Conservation (phyloP, 176 grass and related monocot species). For the Bothriochloa decipiens region DNA sequence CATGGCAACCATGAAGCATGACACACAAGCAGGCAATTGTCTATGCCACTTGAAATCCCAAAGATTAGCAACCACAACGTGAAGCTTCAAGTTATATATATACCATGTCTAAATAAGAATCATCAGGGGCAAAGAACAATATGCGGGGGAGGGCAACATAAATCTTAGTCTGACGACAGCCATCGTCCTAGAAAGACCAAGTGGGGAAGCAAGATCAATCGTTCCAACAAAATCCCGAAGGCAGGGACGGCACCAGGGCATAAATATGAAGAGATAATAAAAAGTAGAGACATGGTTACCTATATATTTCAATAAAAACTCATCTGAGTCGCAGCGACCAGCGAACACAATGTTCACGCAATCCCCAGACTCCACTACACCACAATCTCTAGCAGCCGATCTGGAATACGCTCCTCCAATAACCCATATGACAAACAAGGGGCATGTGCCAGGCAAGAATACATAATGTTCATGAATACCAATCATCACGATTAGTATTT, state of each 20-base stretch:
- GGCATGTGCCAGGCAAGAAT: slow-evolving; percentile 56
- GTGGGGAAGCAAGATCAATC: neutral
- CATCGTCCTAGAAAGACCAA: neutral
- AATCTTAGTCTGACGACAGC: neutral
- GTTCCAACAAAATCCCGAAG: neutral
- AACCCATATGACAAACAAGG: slow-evolving; percentile 41
- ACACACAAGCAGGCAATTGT: neutral
- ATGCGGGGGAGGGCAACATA: neutral
- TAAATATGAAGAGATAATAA: slow-evolving; percentile 21
- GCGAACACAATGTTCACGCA: slow-evolving; percentile 38
- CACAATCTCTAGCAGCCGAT: slow-evolving; percentile 32
- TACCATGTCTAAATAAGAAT: neutral
- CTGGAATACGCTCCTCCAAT: slow-evolving; percentile 38
- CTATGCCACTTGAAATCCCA: neutral
- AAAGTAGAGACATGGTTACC: slow-evolving; percentile 41
- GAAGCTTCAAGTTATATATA: neutral
- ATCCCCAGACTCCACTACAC: slow-evolving; percentile 36
- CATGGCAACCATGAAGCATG: too few species aligned
- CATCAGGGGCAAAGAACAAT: neutral
- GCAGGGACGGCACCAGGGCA: neutral
- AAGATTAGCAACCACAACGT: neutral
- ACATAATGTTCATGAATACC: slow-evolving; percentile 40
- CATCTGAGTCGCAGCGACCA: slow-evolving; percentile 24
- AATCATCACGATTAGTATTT: slow-evolving; percentile 65
- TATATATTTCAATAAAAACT: slow-evolving; percentile 67